phyloP scores from a whole-genome alignment of 495 filamentous ascomycete species.

The Penicillium canariense region DNA sequence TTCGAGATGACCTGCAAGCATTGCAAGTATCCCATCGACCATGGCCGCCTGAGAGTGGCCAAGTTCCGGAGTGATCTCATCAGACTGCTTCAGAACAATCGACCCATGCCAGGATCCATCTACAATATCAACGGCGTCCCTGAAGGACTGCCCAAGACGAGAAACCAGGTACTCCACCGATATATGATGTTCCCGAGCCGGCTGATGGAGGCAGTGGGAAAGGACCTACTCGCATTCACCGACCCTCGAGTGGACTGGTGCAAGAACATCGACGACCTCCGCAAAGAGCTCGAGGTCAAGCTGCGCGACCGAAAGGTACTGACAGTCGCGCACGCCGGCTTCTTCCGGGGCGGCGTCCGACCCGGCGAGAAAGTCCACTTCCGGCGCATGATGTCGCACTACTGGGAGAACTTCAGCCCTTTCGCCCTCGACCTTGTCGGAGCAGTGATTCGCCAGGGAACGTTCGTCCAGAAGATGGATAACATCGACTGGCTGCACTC shows the following conservation, averaged over 20 bases:
- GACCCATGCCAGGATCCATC: slow-evolving; percentile 63
- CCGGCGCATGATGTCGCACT: slow-evolving; percentile 74
- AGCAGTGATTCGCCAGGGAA: slow-evolving; percentile 74
- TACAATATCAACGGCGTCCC: slow-evolving; percentile 40
- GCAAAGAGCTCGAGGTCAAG: slow-evolving; percentile 11
- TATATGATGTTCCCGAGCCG: slow-evolving; percentile 57
- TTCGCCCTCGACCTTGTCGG: slow-evolving; percentile 74
- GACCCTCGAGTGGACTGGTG: slow-evolving; percentile 22
- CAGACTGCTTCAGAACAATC: slow-evolving; percentile 35
- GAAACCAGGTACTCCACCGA: neutral
- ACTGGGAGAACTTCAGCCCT: slow-evolving; percentile 70
- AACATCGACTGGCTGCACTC: slow-evolving; percentile 74
- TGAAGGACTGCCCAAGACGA: neutral
- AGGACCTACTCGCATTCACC: slow-evolving; percentile 36
- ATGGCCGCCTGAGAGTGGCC: slow-evolving; percentile 45
- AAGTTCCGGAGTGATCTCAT: slow-evolving; percentile 58
- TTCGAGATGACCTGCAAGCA: slow-evolving; percentile 39
- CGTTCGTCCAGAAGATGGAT: slow-evolving; percentile 81
- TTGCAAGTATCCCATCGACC: slow-evolving; percentile 51
- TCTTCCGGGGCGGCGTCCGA: neutral
- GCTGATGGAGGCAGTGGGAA: slow-evolving; percentile 44
- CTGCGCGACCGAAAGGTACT: slow-evolving; percentile 11
- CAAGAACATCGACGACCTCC: slow-evolving; percentile 14
- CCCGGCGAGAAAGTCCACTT: slow-evolving; percentile 47
- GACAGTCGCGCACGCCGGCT: neutral